These are phyloP conservation scores for Cyclanthera cordifolia DNA, from an alignment of 306 rosid species.

Conservation along the genomic window DNA sequence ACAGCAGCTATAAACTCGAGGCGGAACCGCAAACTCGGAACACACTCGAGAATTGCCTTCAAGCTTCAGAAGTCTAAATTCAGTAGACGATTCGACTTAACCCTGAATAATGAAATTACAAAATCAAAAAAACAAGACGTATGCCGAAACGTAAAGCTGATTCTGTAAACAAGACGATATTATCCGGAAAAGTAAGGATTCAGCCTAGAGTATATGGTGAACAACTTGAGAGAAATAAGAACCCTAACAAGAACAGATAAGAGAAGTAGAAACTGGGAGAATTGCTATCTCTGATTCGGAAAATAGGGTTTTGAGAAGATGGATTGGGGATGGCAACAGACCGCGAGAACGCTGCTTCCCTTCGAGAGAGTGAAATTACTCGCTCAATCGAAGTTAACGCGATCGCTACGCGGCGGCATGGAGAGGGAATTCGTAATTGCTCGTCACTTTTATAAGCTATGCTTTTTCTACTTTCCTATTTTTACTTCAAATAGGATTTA, in stretches of 20 bases:
- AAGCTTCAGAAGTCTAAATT: not conserved
- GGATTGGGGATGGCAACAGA: not conserved
- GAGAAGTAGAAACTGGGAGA: not conserved
- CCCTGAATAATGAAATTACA: not conserved
- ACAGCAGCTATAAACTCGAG: constrained; percentile 10
- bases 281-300: not conserved
- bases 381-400: constrained; percentile 12
- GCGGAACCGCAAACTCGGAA: constrained; percentile 1
- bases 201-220: not conserved
- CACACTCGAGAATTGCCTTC: not conserved
- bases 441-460: not conserved
- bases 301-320: not conserved
- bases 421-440: not conserved
- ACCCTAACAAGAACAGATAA: not conserved
- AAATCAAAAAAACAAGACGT: not conserved
- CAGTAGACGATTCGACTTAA: not conserved
- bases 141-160: not conserved
- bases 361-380: not conserved
- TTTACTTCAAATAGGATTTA: too few species aligned
- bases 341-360: constrained; percentile 14
- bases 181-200: not conserved
- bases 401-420: constrained; percentile 1
- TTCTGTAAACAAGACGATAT: not conserved
- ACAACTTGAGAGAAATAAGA: not conserved
- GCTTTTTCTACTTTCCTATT: not conserved